Conservation (phyloP, 192 early-diverging fungal species). For the Backusella macrospora region DNA sequence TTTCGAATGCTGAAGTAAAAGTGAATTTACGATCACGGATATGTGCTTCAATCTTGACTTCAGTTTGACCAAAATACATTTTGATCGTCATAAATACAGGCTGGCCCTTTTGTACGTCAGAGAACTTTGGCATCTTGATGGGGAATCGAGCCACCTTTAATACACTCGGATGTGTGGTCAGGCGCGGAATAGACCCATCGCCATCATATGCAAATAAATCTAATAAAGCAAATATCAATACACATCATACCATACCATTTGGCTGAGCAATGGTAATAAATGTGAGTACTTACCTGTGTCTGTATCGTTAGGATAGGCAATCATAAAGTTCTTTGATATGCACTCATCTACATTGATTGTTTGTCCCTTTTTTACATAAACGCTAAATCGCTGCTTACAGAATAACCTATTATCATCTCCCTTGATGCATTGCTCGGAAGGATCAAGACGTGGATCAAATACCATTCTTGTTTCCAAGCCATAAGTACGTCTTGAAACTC, state of each 20-base stretch:
- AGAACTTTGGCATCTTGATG: slow-evolving; percentile 45
- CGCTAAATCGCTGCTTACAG: slow-evolving; percentile 43
- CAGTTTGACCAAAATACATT: slow-evolving; percentile 58
- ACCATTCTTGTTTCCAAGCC: slow-evolving; percentile 57
- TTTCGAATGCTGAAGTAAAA: slow-evolving; percentile 43
- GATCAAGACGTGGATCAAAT: slow-evolving; percentile 52
- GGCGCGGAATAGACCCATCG: slow-evolving; percentile 30
- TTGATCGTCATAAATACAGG: slow-evolving; percentile 53
- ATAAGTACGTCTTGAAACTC: slow-evolving; percentile 55
- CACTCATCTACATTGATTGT: slow-evolving; percentile 52
- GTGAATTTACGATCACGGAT: slow-evolving; percentile 48
- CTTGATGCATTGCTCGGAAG: slow-evolving; percentile 50
- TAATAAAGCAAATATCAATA: slow-evolving; percentile 13
- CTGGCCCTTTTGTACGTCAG: slow-evolving; percentile 45
- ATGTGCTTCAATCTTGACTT: slow-evolving; percentile 51
- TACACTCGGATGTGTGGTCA: slow-evolving; percentile 41
- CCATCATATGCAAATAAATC: slow-evolving; percentile 43
- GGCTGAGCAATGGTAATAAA: background rate
- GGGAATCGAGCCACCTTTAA: slow-evolving; percentile 45
- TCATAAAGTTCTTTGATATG: slow-evolving; percentile 57
- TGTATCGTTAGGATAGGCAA: slow-evolving; percentile 48
- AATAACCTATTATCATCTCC: slow-evolving; percentile 51
- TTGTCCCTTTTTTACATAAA: slow-evolving; percentile 46
- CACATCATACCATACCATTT: background rate
- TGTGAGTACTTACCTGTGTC: slow-evolving; percentile 37